Evolutionary conservation across 805 yeast genomes (phyloP).

Genomic region (Metschnikowia anglica): DNA sequence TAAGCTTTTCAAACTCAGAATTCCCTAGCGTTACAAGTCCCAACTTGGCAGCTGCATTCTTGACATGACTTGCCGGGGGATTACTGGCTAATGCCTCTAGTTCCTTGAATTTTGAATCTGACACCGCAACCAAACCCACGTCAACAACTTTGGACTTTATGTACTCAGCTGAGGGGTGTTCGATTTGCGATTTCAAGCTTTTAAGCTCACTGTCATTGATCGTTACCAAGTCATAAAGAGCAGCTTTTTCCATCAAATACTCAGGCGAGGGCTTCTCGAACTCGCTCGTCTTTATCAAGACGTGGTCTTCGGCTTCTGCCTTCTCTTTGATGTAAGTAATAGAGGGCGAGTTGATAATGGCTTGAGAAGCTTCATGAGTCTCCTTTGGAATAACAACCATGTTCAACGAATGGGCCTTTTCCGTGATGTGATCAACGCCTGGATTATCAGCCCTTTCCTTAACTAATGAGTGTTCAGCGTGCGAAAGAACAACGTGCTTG

Average conservation of each 20-base stretch:
- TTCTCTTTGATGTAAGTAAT: constrained; percentile 6
- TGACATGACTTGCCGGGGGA: constrained; percentile 8
- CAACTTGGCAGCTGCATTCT: constrained; percentile 1
- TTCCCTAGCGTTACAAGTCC: constrained; percentile 5
- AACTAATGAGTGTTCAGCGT: neutral
- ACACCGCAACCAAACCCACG: constrained; percentile 17
- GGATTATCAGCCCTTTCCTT: constrained; percentile 9
- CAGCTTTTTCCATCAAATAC: constrained; percentile 10
- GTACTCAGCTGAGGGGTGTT: constrained; percentile 7
- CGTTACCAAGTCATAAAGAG: constrained; percentile 6
- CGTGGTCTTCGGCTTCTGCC: constrained; percentile 3
- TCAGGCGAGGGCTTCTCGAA: constrained; percentile 10
- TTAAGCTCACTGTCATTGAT: constrained; percentile 3
- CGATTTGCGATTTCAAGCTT: neutral
- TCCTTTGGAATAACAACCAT: constrained; percentile 9
- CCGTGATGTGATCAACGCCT: constrained; percentile 3
- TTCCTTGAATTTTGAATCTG: constrained; percentile 12
- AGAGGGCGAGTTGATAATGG: constrained; percentile 2
- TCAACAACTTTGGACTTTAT: constrained; percentile 13
- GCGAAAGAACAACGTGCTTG: constrained; percentile 1
- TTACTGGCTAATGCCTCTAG: constrained; percentile 5
- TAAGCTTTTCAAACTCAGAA: constrained; percentile 5
- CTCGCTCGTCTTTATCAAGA: constrained; percentile 3
- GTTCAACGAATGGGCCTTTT: constrained; percentile 7
- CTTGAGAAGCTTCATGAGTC: constrained; percentile 1